Evolutionary conservation across 2,329 filamentous ascomycete species (phyloP), one percentile per base, ranked within the genome.

Genomic region (Blumeria hordei): DNA sequence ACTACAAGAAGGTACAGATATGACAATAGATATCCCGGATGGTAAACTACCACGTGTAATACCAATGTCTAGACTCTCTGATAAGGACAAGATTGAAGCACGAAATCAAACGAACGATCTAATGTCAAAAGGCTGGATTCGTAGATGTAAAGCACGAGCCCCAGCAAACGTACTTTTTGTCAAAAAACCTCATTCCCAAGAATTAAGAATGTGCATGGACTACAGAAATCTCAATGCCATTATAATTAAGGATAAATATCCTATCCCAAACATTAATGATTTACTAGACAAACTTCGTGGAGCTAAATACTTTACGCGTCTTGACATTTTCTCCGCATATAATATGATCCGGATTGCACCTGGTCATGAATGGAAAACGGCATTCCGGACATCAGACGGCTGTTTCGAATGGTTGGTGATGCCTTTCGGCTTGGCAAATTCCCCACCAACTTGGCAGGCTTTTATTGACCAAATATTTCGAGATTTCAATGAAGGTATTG

Each of bases 171-270:
- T 52, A 18, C 12, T 52, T 7, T 52, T 52, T 18, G 49, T 37
- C 10, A 9, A 36, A 37, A 52, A 52, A 52, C 49, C 49, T 52
- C 32, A 37, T 18, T 52, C 49, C 6, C 36, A 52, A 52, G 49
- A 52, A 37, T n/a, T 52, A 4, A 37, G 49, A 35, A 50, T 50
- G 21, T 50, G 47, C 21, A 50, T 50, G 21, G 47, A 50, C 32
- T 45, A 14, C 16, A 45, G 43, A 45, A 45, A 45, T 18, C 43
- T 45, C 12, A 45, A 5, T 21, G 11, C 47, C 6, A 50, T 50
- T 16, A 50, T 21, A 14, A 50, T 14, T 7, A 50, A 50, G 21
- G 47, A 50, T 21, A 50, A 50, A 28, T 57, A 57, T 18, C 53
- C 47, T 10, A 9, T 51, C 10, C 56, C 53, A 11, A n/a, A 53